A percentile compares a stretch with the other conserved stretches of the same genome.
Conservation (phyloP, 345 rosid genomes). For the Melaleuca quinquenervia region DNA sequence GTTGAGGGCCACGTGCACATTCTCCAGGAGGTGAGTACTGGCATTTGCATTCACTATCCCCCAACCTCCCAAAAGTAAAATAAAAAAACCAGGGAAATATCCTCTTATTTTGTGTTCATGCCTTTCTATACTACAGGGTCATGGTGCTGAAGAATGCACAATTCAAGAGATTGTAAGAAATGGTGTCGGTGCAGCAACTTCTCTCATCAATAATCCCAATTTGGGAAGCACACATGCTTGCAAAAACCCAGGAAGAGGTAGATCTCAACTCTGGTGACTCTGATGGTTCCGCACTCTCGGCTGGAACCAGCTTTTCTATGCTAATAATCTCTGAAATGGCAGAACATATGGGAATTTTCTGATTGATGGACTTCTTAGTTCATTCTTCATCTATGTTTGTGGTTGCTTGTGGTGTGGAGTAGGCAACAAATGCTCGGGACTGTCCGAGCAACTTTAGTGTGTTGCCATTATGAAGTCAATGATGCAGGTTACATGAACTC, state of each 20-base stretch:
- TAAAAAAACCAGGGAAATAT: background rate
- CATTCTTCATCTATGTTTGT: background rate
- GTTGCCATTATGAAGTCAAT: background rate
- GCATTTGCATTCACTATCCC: background rate
- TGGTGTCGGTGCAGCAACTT: background rate
- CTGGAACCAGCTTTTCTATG: background rate
- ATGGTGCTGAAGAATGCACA: background rate
- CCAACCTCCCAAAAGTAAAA: background rate
- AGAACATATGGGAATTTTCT: background rate
- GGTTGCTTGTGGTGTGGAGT: background rate
- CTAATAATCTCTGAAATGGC: background rate
- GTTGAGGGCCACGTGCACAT: background rate
- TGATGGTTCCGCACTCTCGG: background rate
- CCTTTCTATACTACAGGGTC: background rate
- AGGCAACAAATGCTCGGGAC: background rate
- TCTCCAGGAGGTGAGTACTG: background rate
- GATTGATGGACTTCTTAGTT: background rate
- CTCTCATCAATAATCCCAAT: background rate
- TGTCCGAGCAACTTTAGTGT: accelerated
- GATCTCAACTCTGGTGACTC: background rate
- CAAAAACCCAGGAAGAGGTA: background rate
- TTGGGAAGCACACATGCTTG: background rate
- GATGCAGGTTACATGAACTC: background rate
- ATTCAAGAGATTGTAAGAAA: background rate
- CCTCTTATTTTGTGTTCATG: background rate